Conservation (phyloP, 352 stramenopile species). For the Pythium guiyangense region DNA sequence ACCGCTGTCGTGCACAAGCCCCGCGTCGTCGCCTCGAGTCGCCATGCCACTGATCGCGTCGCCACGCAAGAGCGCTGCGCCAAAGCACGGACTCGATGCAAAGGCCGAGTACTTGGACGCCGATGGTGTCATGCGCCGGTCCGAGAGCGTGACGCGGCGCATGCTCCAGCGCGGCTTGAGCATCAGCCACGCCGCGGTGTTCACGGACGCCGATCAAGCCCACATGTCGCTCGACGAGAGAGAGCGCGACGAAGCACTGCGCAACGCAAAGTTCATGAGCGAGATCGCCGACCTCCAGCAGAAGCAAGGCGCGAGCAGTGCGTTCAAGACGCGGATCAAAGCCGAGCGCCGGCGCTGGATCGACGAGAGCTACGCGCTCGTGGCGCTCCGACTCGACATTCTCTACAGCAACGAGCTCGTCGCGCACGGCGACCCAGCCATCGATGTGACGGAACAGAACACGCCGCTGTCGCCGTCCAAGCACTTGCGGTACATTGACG, state of each 20-base stretch:
- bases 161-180: conserved; percentile 31
- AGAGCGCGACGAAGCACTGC: conserved; percentile 4
- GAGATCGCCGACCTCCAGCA: conserved; percentile 6
- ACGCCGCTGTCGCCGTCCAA: conserved; percentile 32
- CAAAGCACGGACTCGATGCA: conserved; percentile 9
- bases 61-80: neutral
- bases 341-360: conserved; percentile 26
- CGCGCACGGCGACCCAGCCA: conserved; percentile 13
- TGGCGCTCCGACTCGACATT: conserved; percentile 21
- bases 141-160: conserved; percentile 21
- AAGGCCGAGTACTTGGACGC: conserved; percentile 27
- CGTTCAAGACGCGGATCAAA: conserved; percentile 31
- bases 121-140: conserved; percentile 25
- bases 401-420: conserved; percentile 26
- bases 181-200: conserved; percentile 23
- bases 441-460: conserved; percentile 37
- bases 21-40: neutral
- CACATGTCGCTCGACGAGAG: conserved; percentile 17
- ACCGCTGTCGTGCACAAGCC: neutral
- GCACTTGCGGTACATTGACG: conserved; percentile 37
- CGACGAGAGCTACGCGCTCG: conserved; percentile 24
- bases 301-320: conserved; percentile 17
- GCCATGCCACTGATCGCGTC: neutral
- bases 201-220: conserved; percentile 22
- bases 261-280: neutral